phyloP scores from a whole-genome alignment of 768 basidiomycete species.

The Podaxis sp. region DNA sequence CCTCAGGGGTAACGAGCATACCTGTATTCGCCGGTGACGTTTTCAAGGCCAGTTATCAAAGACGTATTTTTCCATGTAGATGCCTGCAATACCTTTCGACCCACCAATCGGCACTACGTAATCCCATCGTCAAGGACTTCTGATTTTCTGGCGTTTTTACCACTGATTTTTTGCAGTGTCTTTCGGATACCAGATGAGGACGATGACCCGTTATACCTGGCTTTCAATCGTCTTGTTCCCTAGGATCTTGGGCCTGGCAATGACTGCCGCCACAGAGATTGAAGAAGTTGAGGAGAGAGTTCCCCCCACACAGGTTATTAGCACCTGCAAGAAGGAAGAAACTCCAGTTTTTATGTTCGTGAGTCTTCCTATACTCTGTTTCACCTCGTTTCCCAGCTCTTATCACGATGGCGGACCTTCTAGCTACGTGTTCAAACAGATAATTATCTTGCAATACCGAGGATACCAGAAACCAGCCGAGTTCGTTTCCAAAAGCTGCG shows the following conservation, averaged over 20 bases:
- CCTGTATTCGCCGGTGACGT: not conserved
- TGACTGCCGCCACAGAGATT: not conserved
- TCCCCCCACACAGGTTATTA: conserved; percentile 25
- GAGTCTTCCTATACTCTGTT: conserved; percentile 10
- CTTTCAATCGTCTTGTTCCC: not conserved
- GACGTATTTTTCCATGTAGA: not conserved
- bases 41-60: not conserved
- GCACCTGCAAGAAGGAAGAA: conserved; percentile 29
- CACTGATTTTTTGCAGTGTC: not conserved
- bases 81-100: no score
- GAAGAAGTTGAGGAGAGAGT: conserved; percentile 9
- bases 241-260: not conserved
- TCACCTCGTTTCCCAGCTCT: not conserved
- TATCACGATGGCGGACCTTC: conserved; percentile 33
- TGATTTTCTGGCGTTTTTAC: no score
- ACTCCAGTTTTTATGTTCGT: conserved; percentile 39
- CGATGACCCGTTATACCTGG: not conserved
- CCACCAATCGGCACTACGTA: no score
- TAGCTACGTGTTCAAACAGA: conserved; percentile 22
- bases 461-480: conserved; percentile 14
- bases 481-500: conserved; percentile 15
- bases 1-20: no score
- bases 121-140: no score
- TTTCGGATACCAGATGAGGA: not conserved
- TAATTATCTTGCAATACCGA: not conserved